Percentiles rank a stretch among this genome's conserved stretches.
Evolutionary conservation across 2,329 filamentous ascomycete genomes (phyloP).

Genomic region (Nothophoma quercina): DNA sequence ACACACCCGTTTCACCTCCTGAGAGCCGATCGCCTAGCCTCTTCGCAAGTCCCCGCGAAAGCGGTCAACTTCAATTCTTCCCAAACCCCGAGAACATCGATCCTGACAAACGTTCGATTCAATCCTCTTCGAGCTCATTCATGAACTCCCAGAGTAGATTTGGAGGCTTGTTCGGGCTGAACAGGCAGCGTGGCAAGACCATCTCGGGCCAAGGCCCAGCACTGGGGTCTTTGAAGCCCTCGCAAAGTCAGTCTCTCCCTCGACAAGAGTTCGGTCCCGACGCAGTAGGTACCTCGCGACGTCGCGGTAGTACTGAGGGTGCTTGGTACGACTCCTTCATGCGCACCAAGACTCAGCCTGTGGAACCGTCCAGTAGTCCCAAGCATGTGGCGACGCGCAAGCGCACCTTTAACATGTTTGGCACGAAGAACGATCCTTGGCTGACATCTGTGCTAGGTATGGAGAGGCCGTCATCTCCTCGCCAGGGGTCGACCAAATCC

Average conservation of each 20-base stretch:
- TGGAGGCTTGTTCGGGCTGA: slow-evolving; percentile 65
- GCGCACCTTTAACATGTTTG: slow-evolving; percentile 60
- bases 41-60: slow-evolving; percentile 58
- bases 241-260: slow-evolving; percentile 81
- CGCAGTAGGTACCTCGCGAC: slow-evolving; percentile 57
- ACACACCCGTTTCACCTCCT: slow-evolving; percentile 52
- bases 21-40: slow-evolving; percentile 54
- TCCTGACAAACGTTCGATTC: slow-evolving; percentile 56
- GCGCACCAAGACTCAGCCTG: slow-evolving; percentile 49
- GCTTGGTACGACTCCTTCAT: slow-evolving; percentile 62
- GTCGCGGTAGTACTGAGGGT: slow-evolving; percentile 65
- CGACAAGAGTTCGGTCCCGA: slow-evolving; percentile 60
- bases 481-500: slow-evolving; percentile 74
- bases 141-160: slow-evolving; percentile 61
- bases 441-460: slow-evolving; percentile 50
- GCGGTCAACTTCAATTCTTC: slow-evolving; percentile 53
- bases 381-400: slow-evolving; percentile 53
- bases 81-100: slow-evolving; percentile 53
- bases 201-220: slow-evolving; percentile 68
- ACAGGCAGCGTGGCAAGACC: slow-evolving; percentile 68
- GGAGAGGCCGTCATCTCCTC: slow-evolving; percentile 59
- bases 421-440: slow-evolving; percentile 62
- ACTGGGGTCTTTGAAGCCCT: slow-evolving; percentile 72
- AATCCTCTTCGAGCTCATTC: slow-evolving; percentile 58
- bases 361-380: slow-evolving; percentile 42